Evolutionary conservation across 2,329 filamentous ascomycete genomes (phyloP).

Genomic region (Aspergillus sp.): DNA sequence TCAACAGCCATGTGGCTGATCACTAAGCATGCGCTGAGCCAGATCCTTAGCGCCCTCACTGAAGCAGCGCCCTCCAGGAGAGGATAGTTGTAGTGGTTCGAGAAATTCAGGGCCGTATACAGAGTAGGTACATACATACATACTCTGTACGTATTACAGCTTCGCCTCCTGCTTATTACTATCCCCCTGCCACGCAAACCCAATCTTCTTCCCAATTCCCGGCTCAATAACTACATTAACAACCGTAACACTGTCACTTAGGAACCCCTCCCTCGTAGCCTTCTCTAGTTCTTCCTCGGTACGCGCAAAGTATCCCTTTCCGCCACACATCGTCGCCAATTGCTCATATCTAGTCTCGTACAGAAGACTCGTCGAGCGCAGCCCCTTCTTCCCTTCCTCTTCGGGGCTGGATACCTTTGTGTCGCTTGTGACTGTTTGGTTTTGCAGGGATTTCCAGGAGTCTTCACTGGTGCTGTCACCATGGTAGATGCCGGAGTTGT

Average conservation of each 20-base stretch:
- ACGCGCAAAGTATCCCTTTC: conserved; percentile 46
- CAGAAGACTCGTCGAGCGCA: conserved; percentile 46
- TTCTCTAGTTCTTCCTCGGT: conserved; percentile 46
- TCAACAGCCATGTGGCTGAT: no score
- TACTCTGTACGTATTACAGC: conserved; percentile 9
- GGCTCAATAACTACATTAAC: conserved; percentile 53
- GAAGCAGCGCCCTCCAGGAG: no score
- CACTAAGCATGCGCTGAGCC: no score
- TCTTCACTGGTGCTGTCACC: conserved; percentile 36
- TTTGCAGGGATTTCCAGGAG: conserved; percentile 41
- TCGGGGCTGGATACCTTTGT: conserved; percentile 9
- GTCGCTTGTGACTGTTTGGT: conserved; percentile 31
- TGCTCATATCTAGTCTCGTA: conserved; percentile 52
- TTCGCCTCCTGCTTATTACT: conserved; percentile 19
- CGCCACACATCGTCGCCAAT: conserved; percentile 50
- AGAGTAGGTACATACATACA: background rate
- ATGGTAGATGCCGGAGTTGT: conserved; percentile 49
- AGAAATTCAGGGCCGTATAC: no score
- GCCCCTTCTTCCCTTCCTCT: conserved; percentile 22
- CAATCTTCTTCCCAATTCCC: conserved; percentile 37
- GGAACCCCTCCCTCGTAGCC: conserved; percentile 47
- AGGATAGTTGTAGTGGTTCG: no score
- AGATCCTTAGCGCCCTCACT: no score
- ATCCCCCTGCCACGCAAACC: conserved; percentile 31
- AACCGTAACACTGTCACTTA: conserved; percentile 41